Evolutionary conservation across 2,329 filamentous ascomycete species (phyloP).

Genomic region (Bipolaris victoriae): DNA sequence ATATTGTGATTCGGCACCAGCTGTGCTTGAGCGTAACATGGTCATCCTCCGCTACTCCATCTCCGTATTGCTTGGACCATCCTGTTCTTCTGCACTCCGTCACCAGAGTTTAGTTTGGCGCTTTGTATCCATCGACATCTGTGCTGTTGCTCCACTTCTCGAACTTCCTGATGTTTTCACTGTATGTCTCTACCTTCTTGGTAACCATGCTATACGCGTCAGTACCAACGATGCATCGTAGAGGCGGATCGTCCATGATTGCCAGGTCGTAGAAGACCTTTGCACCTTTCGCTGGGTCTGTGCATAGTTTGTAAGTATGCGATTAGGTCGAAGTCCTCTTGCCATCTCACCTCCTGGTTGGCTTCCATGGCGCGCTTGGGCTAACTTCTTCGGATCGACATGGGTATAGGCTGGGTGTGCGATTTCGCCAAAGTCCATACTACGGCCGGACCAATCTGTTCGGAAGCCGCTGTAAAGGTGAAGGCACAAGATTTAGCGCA

Average conservation of each 20-base stretch:
- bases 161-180: slow-evolving; percentile 58
- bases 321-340: too few relatives aligned
- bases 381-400: slow-evolving; percentile 52
- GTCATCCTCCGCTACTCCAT: background rate
- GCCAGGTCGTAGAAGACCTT: slow-evolving; percentile 62
- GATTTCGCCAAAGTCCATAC: slow-evolving; percentile 55
- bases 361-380: slow-evolving; percentile 50
- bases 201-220: slow-evolving; percentile 60
- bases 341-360: slow-evolving; percentile 50
- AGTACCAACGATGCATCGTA: slow-evolving; percentile 60
- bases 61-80: background rate
- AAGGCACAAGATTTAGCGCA: background rate
- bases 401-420: slow-evolving; percentile 57
- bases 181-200: slow-evolving; percentile 58
- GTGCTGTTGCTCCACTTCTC: slow-evolving; percentile 58
- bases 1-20: background rate
- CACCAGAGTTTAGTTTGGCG: slow-evolving; percentile 20
- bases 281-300: slow-evolving; percentile 59
- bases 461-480: slow-evolving; percentile 48
- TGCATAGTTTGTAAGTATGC: background rate
- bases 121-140: slow-evolving; percentile 52
- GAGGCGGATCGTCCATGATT: slow-evolving; percentile 58
- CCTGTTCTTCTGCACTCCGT: background rate
- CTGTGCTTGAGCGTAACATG: background rate
- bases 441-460: slow-evolving; percentile 55